phyloP scores from a whole-genome alignment of 2,329 filamentous ascomycete genomes.

The Bisporella sp. region DNA sequence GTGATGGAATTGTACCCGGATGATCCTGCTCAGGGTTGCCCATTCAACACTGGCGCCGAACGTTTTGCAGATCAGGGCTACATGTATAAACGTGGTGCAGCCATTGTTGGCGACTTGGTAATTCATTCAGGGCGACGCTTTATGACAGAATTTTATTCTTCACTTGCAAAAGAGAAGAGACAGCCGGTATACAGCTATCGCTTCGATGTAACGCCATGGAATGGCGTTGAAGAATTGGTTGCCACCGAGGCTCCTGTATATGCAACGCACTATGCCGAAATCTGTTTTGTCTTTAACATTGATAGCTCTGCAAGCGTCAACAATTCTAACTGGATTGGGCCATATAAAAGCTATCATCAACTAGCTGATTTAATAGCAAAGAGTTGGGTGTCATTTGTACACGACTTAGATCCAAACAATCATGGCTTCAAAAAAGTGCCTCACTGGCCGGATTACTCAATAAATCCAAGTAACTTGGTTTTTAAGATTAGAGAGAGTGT shows the following conservation, averaged over 20 bases:
- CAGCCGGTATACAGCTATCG: constrained; percentile 38
- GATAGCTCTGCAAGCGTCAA: neutral
- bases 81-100: constrained; percentile 11
- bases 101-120: constrained; percentile 8
- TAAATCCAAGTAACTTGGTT: too few species aligned
- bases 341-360: constrained; percentile 1
- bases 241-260: constrained; percentile 28
- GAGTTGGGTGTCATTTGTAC: constrained; percentile 13
- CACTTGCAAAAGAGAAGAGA: neutral
- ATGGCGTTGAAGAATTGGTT: constrained; percentile 18
- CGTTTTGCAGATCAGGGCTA: constrained; percentile 14
- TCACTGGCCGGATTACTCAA: neutral
- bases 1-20: constrained; percentile 42
- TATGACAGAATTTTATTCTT: neutral
- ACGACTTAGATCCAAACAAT: constrained; percentile 14
- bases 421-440: constrained; percentile 9
- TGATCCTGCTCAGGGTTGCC: constrained; percentile 39
- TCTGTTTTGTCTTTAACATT: constrained; percentile 8
- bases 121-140: neutral
- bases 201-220: constrained; percentile 39
- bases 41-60: constrained; percentile 25
- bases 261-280: constrained; percentile 30
- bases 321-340: constrained; percentile 3
- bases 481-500: too few species aligned
- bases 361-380: constrained; percentile 9